Base-by-base conservation (phyloP, 768 basidiomycete species). In the Lactarius deliciosus region DNA sequence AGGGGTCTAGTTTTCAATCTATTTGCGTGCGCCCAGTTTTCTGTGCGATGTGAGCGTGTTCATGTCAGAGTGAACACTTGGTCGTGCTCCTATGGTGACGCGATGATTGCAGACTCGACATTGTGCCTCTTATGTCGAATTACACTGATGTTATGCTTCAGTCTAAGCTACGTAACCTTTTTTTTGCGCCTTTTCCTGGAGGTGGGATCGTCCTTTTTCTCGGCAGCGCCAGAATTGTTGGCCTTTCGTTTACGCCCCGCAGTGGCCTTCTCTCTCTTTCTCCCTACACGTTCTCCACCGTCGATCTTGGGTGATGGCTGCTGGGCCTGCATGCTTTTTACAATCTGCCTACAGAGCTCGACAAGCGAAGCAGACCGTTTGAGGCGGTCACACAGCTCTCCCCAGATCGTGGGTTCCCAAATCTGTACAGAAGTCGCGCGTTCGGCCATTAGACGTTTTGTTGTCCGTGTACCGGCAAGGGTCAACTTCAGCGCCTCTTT, bases 401-500 rank as follows among this genome's bases (percentile, higher is more conserved):
- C 78, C 85, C 94, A 92, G 2, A 77, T 74, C 5, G 78, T 72
- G 1, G 85, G 79, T 60, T 86, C 80, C 94, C 94, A 96, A 5
- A 81, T 75, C 5, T 74, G 69, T 13, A 73, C 64, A 16, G 81
- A 68, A 3, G 75, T 72, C 18, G 75, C 75, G 0, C 76, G 65
- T 36, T 73, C 61, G 5, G 72, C 72, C 6, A 76, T 74, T 57
- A 81, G 73, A 9, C 82, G 81, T 63, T 85, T 86, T 65, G 87
- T 85, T 66, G 87, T 86, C 61, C 92, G 86, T n/a, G 87, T 79
- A 58, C 85, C 84, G 22, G 81, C 73, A 32, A 92, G 77, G 0
- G 80, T 87, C 60, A 91, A 76, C 76, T 92, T 95, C 64, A 94
- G 75, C 22, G 94, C 74, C n/a, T 91, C 89, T 76, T 93, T 96